Conservation (phyloP, 2,329 filamentous ascomycete species). For the Trichoderma sp. region DNA sequence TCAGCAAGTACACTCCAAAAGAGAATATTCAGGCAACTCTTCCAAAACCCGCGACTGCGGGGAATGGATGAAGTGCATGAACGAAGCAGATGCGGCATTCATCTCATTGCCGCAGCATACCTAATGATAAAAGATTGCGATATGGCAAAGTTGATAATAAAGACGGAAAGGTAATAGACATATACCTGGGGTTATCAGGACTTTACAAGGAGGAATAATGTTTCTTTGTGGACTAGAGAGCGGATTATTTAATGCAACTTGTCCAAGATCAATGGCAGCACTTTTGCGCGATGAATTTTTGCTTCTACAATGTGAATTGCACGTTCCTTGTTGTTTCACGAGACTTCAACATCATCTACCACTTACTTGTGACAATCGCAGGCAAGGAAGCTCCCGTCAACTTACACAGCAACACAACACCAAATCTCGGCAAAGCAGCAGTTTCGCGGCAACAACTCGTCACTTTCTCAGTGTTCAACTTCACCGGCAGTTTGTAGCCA, state of each 20-base stretch:
- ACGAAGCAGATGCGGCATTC: not conserved
- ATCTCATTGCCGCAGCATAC: not conserved
- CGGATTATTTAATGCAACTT: not conserved
- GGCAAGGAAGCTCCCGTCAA: not conserved
- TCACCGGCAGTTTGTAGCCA: not conserved
- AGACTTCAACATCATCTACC: not conserved
- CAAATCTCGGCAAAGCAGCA: not conserved
- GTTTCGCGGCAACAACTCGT: not conserved
- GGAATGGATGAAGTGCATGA: not conserved
- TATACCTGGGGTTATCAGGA: not conserved
- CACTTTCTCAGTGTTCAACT: not conserved
- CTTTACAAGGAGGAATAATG: not conserved
- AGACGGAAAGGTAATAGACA: not conserved
- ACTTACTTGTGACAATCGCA: not conserved
- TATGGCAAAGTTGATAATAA: not conserved
- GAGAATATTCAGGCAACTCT: not conserved
- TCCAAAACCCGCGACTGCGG: not conserved
- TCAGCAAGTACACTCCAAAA: slow-evolving; percentile 1
- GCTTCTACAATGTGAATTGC: not conserved
- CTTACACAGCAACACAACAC: not conserved
- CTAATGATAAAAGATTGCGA: not conserved
- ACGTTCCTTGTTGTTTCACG: not conserved
- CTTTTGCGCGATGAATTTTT: too few relatives aligned
- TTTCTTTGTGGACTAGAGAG: not conserved
- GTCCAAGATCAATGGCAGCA: not conserved